Percentiles rank a stretch among this genome's conserved stretches.
phyloP scores from a whole-genome alignment of 352 stramenopile species.

The Globisporangium perplexum region DNA sequence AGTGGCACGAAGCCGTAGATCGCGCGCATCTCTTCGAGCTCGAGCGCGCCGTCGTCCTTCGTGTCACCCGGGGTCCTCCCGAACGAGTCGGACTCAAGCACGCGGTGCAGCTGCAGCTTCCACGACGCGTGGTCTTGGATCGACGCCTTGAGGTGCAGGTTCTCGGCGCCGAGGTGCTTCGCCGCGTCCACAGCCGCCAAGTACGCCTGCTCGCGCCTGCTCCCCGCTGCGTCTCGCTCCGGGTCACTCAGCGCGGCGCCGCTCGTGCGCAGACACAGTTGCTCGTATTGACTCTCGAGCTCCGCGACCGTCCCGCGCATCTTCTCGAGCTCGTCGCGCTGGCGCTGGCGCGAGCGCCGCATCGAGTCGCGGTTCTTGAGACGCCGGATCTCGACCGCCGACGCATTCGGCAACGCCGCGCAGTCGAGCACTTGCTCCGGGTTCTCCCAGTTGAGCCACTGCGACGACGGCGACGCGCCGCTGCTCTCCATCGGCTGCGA shows the following conservation, averaged over 20 bases:
- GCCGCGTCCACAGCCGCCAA: constrained; percentile 18
- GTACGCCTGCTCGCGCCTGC: constrained; percentile 17
- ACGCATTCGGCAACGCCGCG: constrained; percentile 20
- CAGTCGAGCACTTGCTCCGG: constrained; percentile 23
- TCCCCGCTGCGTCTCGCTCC: not conserved
- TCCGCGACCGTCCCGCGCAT: constrained; percentile 30
- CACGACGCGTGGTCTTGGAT: constrained; percentile 41
- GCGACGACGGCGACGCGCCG: constrained; percentile 15
- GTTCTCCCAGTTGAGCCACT: constrained; percentile 43
- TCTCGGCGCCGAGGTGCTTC: constrained; percentile 45
- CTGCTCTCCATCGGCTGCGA: not conserved
- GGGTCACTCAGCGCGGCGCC: not conserved
- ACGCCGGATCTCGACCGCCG: constrained; percentile 28
- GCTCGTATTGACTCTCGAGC: constrained; percentile 37
- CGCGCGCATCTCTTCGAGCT: constrained; percentile 26
- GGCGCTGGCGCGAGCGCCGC: constrained; percentile 40
- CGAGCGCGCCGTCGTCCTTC: constrained; percentile 7
- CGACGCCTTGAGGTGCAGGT: constrained; percentile 37
- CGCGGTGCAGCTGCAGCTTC: constrained; percentile 40
- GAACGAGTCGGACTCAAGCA: constrained; percentile 37
- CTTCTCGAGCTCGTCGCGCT: constrained; percentile 36
- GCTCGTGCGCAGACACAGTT: constrained; percentile 23
- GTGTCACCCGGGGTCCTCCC: constrained; percentile 19
- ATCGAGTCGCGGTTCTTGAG: constrained; percentile 60
- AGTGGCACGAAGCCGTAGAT: constrained; percentile 32